Evolutionary conservation across 805 yeast species (phyloP).

Genomic region (Candida hispaniensis): DNA sequence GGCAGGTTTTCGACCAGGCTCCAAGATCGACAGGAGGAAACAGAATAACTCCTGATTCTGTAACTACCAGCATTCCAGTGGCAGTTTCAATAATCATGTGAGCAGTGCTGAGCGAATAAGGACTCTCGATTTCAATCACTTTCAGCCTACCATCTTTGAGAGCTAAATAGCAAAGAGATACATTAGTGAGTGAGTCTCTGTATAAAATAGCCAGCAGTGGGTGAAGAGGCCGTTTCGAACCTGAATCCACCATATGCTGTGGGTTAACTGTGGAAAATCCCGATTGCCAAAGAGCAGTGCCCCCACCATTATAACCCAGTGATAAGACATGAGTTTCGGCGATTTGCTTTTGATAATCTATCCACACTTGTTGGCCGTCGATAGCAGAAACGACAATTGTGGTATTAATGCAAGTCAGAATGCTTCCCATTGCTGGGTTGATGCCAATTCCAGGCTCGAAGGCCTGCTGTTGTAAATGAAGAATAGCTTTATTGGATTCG

Average conservation of each 20-base stretch:
- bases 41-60: constrained; percentile 7
- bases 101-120: constrained; percentile 2
- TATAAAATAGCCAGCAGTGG: constrained; percentile 11
- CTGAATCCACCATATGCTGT: too few relatives aligned
- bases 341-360: not conserved
- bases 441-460: constrained; percentile 1
- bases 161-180: constrained; percentile 6
- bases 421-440: too few relatives aligned
- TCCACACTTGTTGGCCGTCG: constrained; percentile 7
- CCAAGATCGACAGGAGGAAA: constrained; percentile 4
- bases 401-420: too few relatives aligned
- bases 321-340: constrained; percentile 5
- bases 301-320: constrained; percentile 12
- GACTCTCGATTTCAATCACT: constrained; percentile 5
- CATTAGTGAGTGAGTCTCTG: constrained; percentile 8
- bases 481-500: constrained; percentile 2
- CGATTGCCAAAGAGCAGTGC: too few relatives aligned
- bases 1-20: constrained; percentile 7
- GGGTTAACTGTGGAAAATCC: too few relatives aligned
- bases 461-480: constrained; percentile 1
- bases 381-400: constrained; percentile 2
- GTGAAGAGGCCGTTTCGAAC: constrained; percentile 8
- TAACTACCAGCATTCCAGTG: constrained; percentile 3
- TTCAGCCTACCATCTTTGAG: constrained; percentile 2
- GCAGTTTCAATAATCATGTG: constrained; percentile 4